These are phyloP conservation scores for Zarea fungicola DNA, from an alignment of 2,329 filamentous ascomycete genomes.

Conservation along the genomic window DNA sequence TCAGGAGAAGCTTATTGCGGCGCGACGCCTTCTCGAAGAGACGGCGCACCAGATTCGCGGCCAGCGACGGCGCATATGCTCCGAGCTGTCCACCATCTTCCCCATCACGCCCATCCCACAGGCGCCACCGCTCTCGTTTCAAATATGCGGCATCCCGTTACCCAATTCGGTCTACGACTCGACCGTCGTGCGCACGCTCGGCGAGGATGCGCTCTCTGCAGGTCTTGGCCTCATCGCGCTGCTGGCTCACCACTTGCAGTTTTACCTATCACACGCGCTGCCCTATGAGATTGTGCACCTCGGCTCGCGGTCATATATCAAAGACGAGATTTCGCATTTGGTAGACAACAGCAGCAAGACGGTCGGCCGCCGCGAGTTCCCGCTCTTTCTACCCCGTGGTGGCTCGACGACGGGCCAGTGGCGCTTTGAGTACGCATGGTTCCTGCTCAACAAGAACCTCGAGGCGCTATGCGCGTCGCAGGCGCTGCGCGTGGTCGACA, in stretches of 20 bases:
- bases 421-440: slow-evolving; percentile 93
- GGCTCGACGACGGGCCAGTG: slow-evolving; percentile 68
- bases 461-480: slow-evolving; percentile 62
- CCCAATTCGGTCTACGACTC: slow-evolving; percentile 74
- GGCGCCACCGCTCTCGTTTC: slow-evolving; percentile 67
- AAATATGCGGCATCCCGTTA: slow-evolving; percentile 70
- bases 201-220: slow-evolving; percentile 70
- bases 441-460: slow-evolving; percentile 94
- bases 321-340: slow-evolving; percentile 65
- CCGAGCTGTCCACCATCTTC: slow-evolving; percentile 75
- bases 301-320: slow-evolving; percentile 69
- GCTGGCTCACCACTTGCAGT: slow-evolving; percentile 69
- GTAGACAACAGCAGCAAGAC: slow-evolving; percentile 26
- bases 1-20: slow-evolving; percentile 51
- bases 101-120: slow-evolving; percentile 63
- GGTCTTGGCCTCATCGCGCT: slow-evolving; percentile 77
- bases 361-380: slow-evolving; percentile 62
- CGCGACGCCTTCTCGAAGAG: slow-evolving; percentile 48
- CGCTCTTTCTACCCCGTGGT: slow-evolving; percentile 62
- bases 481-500: slow-evolving; percentile 76
- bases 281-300: slow-evolving; percentile 73
- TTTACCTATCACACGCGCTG: slow-evolving; percentile 72
- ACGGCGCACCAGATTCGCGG: slow-evolving; percentile 66
- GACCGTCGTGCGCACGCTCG: slow-evolving; percentile 36
- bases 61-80: slow-evolving; percentile 83